Conservation (phyloP, 495 filamentous ascomycete genomes). For the Clavariopsis aquatica region DNA sequence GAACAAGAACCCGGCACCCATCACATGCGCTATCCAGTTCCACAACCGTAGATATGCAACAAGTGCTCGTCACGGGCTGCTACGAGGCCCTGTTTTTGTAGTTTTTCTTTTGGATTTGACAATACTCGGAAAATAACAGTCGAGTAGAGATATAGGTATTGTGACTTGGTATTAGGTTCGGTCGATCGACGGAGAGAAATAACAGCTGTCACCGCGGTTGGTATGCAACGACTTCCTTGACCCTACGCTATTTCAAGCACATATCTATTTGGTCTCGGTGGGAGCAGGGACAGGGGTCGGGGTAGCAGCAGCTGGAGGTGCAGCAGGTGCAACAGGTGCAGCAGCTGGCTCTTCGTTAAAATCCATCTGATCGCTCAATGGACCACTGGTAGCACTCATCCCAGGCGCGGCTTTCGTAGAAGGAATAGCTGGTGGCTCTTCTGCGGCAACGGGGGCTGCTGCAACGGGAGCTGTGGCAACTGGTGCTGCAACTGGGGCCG, state of each 20-base stretch:
- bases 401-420: conserved; percentile 24
- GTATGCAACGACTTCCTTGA: not conserved
- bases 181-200: not conserved
- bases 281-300: not conserved
- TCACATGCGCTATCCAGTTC: conserved; percentile 8
- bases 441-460: conserved; percentile 1
- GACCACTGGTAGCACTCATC: conserved; percentile 34
- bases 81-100: not conserved
- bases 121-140: not conserved
- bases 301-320: not conserved
- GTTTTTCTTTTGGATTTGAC: not conserved
- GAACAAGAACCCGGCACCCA: conserved; percentile 2
- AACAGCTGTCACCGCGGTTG: not conserved
- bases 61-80: not conserved
- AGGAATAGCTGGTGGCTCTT: conserved; percentile 24
- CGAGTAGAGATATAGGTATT: not conserved
- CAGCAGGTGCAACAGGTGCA: conserved; percentile 5
- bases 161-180: not conserved
- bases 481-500: not conserved
- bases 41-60: not conserved
- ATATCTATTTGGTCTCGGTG: conserved; percentile 17
- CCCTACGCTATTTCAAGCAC: not conserved
- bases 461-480: not conserved
- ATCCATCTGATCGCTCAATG: conserved; percentile 19
- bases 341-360: conserved; percentile 17